These are phyloP conservation scores for Calonectria honghensis DNA, from an alignment of 2,329 filamentous ascomycete genomes.

Conservation along the genomic window DNA sequence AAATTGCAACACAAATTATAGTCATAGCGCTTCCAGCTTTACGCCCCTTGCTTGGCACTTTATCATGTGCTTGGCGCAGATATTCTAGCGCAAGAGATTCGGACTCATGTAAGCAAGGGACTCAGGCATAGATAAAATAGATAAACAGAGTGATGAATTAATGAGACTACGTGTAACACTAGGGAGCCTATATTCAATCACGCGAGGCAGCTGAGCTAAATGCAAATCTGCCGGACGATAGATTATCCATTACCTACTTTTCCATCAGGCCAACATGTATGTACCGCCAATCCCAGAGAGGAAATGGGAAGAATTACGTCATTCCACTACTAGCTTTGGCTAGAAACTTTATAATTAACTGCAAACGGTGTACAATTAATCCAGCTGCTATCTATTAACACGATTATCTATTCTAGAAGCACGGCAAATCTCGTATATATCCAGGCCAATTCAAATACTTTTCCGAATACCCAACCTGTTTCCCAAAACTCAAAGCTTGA, in stretches of 20 bases:
- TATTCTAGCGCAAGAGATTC: not conserved
- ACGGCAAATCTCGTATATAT: not conserved
- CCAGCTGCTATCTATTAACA: not conserved
- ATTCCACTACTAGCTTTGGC: too few relatives aligned
- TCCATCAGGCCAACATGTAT: too few relatives aligned
- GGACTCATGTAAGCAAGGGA: not conserved
- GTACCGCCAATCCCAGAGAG: not conserved
- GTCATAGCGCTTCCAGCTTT: constrained; percentile 10
- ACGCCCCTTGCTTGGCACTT: not conserved
- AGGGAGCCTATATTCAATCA: not conserved
- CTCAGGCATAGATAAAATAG: not conserved
- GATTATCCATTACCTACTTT: not conserved
- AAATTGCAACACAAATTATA: constrained; percentile 7
- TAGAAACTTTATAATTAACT: too few relatives aligned
- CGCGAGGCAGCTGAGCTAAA: not conserved
- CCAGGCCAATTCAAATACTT: not conserved
- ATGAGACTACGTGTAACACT: not conserved
- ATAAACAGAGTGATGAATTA: not conserved
- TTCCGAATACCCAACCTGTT: too few relatives aligned
- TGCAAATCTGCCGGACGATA: not conserved
- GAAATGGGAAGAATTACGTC: not conserved
- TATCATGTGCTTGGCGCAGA: not conserved
- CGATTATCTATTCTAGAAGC: not conserved
- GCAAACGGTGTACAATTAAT: not conserved
- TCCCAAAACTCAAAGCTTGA: not conserved